Evolutionary conservation across 768 basidiomycete genomes (phyloP), one percentile per base, ranked within the genome.

Genomic region (Cytidiella melzeri): DNA sequence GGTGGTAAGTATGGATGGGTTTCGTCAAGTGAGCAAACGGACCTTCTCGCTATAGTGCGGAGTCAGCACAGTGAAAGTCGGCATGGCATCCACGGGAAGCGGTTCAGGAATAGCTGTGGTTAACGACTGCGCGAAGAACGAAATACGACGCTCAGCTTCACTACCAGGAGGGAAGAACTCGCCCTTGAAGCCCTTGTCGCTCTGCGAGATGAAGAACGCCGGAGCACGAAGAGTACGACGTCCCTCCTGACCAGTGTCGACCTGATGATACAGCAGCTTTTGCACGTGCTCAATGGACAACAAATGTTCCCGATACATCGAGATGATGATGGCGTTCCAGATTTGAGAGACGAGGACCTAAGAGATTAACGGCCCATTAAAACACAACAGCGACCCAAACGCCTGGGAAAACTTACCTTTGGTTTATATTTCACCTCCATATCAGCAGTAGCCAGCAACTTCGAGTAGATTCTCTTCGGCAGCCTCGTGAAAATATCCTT

Each of bases 391-490:
- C 48, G 20, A 47, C 11, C 21, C 30, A 38, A 28, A 12, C 45
- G 45, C 45, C 4, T 4, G 21, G 5, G 18, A 25, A 43, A 20
- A 62, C 75, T n/a, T 50, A 91, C 92, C 84, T 98, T 99, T 44
- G 96, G 96, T 70, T 98, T 98, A 71, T 98, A 98, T 70, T 94
- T 96, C 57, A 95, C 81, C 65, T 96, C 93, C 94, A 98, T 95
- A 57, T 96, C 94, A 40, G 74, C 70, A 1, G 94, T 97, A 1
- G 95, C 91, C 52, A 99, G 73, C 25, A 99, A 67, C 76, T 98
- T 99, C 37, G 95, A 81, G 63, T 93, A 99, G 50, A 99, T 94
- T 54, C 96, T 78, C 74, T 98, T 99, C 20, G 96, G 96, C 52
- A 99, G 70, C 40, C 96, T 77, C 15, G 90, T 91, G 69, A 85